Base-by-base conservation (phyloP, 495 filamentous ascomycete species). In the Aspergillus biplanus region DNA sequence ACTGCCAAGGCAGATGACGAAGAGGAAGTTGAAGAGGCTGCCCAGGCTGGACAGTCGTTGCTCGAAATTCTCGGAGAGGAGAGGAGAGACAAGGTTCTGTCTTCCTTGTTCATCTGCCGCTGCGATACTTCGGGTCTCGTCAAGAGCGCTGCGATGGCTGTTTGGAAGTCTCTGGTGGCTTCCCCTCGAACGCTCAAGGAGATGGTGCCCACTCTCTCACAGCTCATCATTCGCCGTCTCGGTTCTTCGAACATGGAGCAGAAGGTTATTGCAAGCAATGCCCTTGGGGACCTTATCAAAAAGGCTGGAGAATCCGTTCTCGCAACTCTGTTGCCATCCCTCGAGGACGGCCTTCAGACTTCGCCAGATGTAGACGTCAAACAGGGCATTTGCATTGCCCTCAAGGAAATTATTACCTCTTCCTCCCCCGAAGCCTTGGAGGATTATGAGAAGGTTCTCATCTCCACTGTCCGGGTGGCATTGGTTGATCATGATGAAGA, bases 231-330 rank as follows among this genome's bases (percentile, higher is more conserved):
- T 74, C 88, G 93, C 58, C 90, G 95, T 39, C 87, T 99, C 42
- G 95, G 92, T 58, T 97, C 92, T 66, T 90, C 93, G 4, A 98
- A 97, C 70, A 91, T 96, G 89, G 95, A 99, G 74, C 95, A 98
- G 74, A 97, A 97, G 78, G 89, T 96, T 62, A 99, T 99, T 79
- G 96, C 95, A 53, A 93, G 94, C 68, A 98, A 98, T 73, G 92
- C 95, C 11, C 82, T 99, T 54, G 96, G 95, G 66, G 95, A 99
- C 71, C 82, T 99, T 33, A 98, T 99, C 67, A 87, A 95, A 64
- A 99, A 97, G 76, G 93, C 94, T 67, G 95, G 95, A 58, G 95
- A 98, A 69, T 90, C 92, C 56, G 93, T 99, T 55, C 77, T 99
- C 62, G 85, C 93, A 12, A 96, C 86, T 52, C 78, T 99, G 60